Base-by-base conservation (phyloP, 106 monocot species). In the Amphibolis antarctica region DNA sequence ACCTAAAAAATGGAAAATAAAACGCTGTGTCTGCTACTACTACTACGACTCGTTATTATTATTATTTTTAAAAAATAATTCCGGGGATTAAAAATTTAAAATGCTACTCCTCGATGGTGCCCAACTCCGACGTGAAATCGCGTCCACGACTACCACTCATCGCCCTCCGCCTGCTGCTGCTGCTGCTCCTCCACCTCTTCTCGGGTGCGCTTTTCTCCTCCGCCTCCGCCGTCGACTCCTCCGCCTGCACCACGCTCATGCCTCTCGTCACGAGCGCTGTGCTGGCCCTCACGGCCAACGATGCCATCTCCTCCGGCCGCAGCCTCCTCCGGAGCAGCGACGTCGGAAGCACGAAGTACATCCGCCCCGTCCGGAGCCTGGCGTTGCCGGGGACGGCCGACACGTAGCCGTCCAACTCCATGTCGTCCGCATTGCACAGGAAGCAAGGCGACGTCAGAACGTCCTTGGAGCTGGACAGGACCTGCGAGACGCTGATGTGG, bases 361-460 rank as follows among this genome's bases (percentile, higher is more conserved):
- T 63, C 46, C 47, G 63, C 21, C 72, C 72, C 27, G 55, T 45
- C 26, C 26, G 72, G 14, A 72, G 64, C 55, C 19, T 17, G n/a
- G 9, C 53, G 55, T 65, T 55, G 44, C 21, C 26, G 17, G 23
- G 28, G 23, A 72, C 20, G 44, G 72, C 64, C 17, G 64, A 46
- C 9, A 72, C 43, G 46, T 50, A 55, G 45, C 64, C 72, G 3
- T 72, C 72, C 4, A 72, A 65, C 63, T 72, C 72, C 72, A 72
- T 55, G 45, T 72, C 72, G 55, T 72, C 72, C 26, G 64, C 53
- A 46, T 65, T 65, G 64, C 72, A 72, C 44, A 72, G 18, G 55
- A 72, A 72, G 55, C 45, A 64, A 1, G 44, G n/a, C 6, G 44
- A n/a, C 24, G 60, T 29, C 15, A 18, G 12, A 0, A 28, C 5